Evolutionary conservation across 2,329 filamentous ascomycete genomes (phyloP).

Genomic region (Penicillium freii): DNA sequence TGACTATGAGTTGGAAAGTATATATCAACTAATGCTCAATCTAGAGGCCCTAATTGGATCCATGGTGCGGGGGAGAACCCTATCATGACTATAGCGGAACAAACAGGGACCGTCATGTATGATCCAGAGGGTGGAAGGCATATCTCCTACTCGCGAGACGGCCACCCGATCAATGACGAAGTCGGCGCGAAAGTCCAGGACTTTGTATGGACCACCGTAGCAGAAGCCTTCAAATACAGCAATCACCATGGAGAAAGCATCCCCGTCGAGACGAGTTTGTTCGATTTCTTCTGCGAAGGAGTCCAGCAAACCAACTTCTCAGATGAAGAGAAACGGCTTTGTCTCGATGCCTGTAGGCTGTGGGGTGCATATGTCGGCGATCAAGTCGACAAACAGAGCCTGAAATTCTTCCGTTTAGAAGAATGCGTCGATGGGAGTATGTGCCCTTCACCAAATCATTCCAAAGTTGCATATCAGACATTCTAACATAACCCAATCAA

Average conservation of each 20-base stretch:
- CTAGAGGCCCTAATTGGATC: conserved; percentile 64
- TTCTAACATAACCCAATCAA: conserved; percentile 19
- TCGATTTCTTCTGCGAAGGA: conserved; percentile 56
- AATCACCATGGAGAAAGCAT: conserved; percentile 54
- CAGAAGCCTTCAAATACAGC: conserved; percentile 59
- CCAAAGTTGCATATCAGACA: not conserved
- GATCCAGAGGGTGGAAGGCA: conserved; percentile 53
- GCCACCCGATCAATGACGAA: conserved; percentile 41
- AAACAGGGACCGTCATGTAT: conserved; percentile 52
- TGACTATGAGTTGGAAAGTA: not conserved
- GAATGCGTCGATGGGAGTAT: conserved; percentile 62
- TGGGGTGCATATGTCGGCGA: conserved; percentile 66
- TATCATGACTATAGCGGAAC: conserved; percentile 55
- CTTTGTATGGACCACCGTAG: conserved; percentile 58
- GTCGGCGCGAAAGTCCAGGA: conserved; percentile 37
- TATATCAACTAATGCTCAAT: not conserved
- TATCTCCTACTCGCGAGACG: conserved; percentile 49
- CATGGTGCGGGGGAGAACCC: conserved; percentile 61
- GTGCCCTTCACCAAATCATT: not conserved
- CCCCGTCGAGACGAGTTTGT: conserved; percentile 52
- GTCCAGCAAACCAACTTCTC: conserved; percentile 43
- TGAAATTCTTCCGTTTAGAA: conserved; percentile 65
- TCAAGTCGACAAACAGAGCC: conserved; percentile 57
- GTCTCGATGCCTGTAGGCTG: conserved; percentile 57
- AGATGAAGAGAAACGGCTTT: conserved; percentile 46